These are phyloP conservation scores for Volutella citrinella DNA, from an alignment of 2,329 filamentous ascomycete species.

Conservation along the genomic window DNA sequence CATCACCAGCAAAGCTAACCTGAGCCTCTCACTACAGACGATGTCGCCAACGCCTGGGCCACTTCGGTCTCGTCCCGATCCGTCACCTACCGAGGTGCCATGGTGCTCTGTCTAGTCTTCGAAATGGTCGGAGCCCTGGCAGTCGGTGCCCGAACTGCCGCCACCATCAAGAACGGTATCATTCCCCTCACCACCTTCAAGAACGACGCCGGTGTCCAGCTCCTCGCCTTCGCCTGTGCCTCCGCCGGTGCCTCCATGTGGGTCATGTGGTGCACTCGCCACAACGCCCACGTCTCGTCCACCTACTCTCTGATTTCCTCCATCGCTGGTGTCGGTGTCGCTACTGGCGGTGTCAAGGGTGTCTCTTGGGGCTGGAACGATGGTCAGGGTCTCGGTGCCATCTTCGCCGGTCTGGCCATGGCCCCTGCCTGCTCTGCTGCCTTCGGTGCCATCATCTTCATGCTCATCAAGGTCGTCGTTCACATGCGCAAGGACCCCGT, in stretches of 20 bases:
- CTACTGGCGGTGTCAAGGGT: constrained; percentile 57
- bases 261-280: constrained; percentile 77
- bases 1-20: no score
- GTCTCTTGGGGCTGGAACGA: constrained; percentile 70
- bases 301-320: constrained; percentile 70
- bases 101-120: constrained; percentile 64
- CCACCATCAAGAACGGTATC: constrained; percentile 78
- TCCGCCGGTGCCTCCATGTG: constrained; percentile 64
- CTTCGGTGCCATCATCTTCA: constrained; percentile 67
- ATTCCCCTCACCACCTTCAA: constrained; percentile 59
- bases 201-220: constrained; percentile 61
- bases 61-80: constrained; percentile 80
- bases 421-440: constrained; percentile 64
- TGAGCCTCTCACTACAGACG: constrained; percentile 52
- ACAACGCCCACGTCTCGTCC: constrained; percentile 71
- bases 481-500: constrained; percentile 70
- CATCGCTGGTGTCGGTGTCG: constrained; percentile 67
- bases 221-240: constrained; percentile 65
- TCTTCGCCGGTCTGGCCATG: constrained; percentile 70
- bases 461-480: constrained; percentile 62
- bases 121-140: constrained; percentile 66
- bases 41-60: constrained; percentile 83
- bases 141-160: constrained; percentile 66
- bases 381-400: constrained; percentile 67
- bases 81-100: constrained; percentile 66